Conservation (phyloP, 441 rosid species). For the Daphne laureola region DNA sequence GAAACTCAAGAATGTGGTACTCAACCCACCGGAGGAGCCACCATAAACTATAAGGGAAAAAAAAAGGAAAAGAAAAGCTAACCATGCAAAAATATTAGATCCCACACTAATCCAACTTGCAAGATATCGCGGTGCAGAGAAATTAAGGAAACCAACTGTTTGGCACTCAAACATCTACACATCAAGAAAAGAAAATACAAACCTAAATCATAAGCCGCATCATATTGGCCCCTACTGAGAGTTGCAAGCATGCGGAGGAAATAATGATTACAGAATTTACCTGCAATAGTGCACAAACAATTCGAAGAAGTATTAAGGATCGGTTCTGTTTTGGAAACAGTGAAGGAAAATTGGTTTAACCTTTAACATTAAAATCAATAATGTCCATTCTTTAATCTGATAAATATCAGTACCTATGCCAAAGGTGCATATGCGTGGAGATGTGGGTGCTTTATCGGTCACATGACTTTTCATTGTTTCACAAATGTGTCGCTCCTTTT, state of each 20-base stretch:
- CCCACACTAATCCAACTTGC: too few relatives aligned
- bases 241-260: slow-evolving; percentile 77
- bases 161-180: too few relatives aligned
- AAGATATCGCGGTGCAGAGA: too few relatives aligned
- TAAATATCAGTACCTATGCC: slow-evolving; percentile 61
- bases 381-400: not conserved
- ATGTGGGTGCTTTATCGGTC: slow-evolving; percentile 35
- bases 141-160: too few relatives aligned
- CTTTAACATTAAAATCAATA: not conserved
- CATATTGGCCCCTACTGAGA: slow-evolving; percentile 63
- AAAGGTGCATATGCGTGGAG: slow-evolving; percentile 78
- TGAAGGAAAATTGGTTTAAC: too few relatives aligned
- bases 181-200: not conserved
- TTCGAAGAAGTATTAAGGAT: too few relatives aligned
- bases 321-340: too few relatives aligned
- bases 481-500: slow-evolving; percentile 73
- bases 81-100: too few relatives aligned
- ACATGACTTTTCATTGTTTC: slow-evolving; percentile 49
- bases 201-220: slow-evolving; percentile 67
- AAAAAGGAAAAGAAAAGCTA: too few relatives aligned
- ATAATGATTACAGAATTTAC: slow-evolving; percentile 88
- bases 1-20: too few relatives aligned
- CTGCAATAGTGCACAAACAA: slow-evolving; percentile 28
- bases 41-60: too few relatives aligned
- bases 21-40: too few relatives aligned